Evolutionary conservation across 345 rosid species (phyloP).

Genomic region (Cochlearia excelsa): DNA sequence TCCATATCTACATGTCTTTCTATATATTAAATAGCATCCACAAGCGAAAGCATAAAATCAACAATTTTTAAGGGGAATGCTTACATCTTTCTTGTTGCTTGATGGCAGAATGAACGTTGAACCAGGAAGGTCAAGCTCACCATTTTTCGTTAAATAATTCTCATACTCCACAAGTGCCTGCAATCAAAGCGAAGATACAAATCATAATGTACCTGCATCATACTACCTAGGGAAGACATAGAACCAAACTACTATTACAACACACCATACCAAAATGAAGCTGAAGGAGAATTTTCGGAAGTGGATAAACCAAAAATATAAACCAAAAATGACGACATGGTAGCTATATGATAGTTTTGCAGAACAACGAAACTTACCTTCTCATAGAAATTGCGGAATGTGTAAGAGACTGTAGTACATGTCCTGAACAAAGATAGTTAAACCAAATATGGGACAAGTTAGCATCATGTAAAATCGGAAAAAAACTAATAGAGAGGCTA

Average conservation of each 20-base stretch:
- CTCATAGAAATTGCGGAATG: conserved; percentile 93
- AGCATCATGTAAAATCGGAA: conserved; percentile 14
- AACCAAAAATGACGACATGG: conserved; percentile 11
- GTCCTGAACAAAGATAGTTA: conserved; percentile 50
- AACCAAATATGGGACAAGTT: background rate
- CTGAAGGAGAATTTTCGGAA: conserved; percentile 2
- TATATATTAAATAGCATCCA: conserved; percentile 12
- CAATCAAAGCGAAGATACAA: conserved; percentile 18
- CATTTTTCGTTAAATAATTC: conserved; percentile 57
- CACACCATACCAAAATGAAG: conserved; percentile 18
- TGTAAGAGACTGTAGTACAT: conserved; percentile 95
- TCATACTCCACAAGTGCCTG: conserved; percentile 93
- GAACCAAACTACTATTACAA: conserved; percentile 11
- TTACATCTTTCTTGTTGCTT: conserved; percentile 69
- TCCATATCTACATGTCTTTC: conserved; percentile 9
- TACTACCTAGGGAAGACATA: conserved; percentile 17
- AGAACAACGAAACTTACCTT: conserved; percentile 50
- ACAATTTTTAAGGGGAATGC: background rate
- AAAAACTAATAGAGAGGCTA: conserved; percentile 9
- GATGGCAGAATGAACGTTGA: conserved; percentile 50
- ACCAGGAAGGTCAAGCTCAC: conserved; percentile 72
- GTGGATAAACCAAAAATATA: conserved; percentile 8
- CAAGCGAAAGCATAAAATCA: conserved; percentile 20
- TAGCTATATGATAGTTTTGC: conserved; percentile 6
- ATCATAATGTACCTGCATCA: conserved; percentile 5